Base-by-base conservation (phyloP, 345 rosid genomes). In the Populus euphratica region DNA sequence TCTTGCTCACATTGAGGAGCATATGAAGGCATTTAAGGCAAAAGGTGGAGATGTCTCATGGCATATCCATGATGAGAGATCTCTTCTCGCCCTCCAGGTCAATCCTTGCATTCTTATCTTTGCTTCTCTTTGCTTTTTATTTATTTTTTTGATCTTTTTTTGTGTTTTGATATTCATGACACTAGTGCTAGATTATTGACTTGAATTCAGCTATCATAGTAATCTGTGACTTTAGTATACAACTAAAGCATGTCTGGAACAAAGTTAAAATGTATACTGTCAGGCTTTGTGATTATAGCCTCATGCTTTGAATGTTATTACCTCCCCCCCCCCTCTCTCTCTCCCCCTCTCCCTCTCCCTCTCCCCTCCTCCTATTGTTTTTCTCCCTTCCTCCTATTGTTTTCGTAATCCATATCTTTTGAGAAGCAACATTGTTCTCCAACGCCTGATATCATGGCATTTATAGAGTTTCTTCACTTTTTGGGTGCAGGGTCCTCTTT, bases 31-130 rank as follows among this genome's bases (percentile, higher is more conserved):
- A 70, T 96, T 92, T 84, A 91, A 88, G 77, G 86, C 91, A 77
- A 94, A 92, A 84, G 98, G 98, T 73, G 97, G 99, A 27, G 92
- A 91, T 88, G 98, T 96, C 80, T 88, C 89, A 0, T 96, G 99
- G 98, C 96, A 94, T 83, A 88, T 96, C 72, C 97, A 94, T 67
- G 99, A 96, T 41, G 99, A 96, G 88, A 88, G 99, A 87, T 96
- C 99, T 79, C 99, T 96, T 77, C 94, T 96, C 0, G 98, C 98
- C 70, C 93, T 94, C 73, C 99, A 96, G 97, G 99, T 94, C 52
- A 74, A 72, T 76, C 68, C 56, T 67, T 36, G 17, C 21, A 63
- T 63, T 50, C 21, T 29, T 39, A 17, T 73, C 56, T n/a, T 25
- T 10, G 35, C 35, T 4, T 33, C 4, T 33, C 35, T 33, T 33